Conservation (phyloP, 306 rosid species). For the Clitoria ternatea region DNA sequence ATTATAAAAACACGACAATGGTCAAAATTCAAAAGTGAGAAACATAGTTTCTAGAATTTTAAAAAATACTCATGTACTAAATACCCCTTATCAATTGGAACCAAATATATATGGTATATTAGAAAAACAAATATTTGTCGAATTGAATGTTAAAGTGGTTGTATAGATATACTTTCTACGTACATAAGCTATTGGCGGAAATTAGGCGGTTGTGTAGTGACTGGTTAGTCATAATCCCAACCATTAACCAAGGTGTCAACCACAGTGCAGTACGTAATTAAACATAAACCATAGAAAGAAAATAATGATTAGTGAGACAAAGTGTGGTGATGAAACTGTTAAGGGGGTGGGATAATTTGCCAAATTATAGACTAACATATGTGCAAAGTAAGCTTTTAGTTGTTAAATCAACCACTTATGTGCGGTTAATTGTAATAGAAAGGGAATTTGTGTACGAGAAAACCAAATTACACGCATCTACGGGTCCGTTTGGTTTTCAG, state of each 20-base stretch:
- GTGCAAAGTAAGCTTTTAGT: background rate
- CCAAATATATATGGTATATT: no score
- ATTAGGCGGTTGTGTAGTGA: background rate
- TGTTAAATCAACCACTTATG: constrained; percentile 7
- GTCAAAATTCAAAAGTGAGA: no score
- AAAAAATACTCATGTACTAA: no score
- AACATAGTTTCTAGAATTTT: no score
- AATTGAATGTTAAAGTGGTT: no score
- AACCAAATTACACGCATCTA: background rate
- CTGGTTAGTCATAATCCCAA: background rate
- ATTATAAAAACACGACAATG: no score
- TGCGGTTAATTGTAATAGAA: background rate
- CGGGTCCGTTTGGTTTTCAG: no score
- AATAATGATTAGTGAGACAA: background rate
- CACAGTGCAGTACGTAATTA: background rate
- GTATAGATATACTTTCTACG: no score
- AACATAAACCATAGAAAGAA: background rate
- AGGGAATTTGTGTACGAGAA: background rate
- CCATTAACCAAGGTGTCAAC: background rate
- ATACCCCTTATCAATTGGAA: no score
- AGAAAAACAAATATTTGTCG: no score
- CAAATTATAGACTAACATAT: background rate
- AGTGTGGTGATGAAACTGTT: background rate
- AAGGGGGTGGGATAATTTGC: background rate
- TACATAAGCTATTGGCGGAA: no score